phyloP scores from a whole-genome alignment of 495 filamentous ascomycete genomes.

The Elasticomyces elasticus region DNA sequence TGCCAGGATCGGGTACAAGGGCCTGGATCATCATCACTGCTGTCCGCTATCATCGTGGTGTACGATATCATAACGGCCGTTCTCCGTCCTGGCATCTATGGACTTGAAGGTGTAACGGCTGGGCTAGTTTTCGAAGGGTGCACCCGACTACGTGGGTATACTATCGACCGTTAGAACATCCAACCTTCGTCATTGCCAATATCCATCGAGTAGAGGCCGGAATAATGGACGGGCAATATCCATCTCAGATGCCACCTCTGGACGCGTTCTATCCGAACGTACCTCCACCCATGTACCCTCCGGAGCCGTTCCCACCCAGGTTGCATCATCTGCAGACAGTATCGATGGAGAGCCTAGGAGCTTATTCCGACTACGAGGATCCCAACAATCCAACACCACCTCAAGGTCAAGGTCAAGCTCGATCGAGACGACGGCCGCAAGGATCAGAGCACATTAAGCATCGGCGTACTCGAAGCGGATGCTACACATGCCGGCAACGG shows the following conservation, averaged over 20 bases:
- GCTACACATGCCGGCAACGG: slow-evolving; percentile 82
- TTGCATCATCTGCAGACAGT: slow-evolving; percentile 14
- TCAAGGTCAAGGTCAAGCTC: slow-evolving; percentile 5
- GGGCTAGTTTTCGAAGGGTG: not conserved
- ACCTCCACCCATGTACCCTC: slow-evolving; percentile 13
- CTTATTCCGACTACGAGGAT: slow-evolving; percentile 15
- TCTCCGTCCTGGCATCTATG: not conserved
- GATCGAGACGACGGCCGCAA: slow-evolving; percentile 25
- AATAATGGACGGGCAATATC: slow-evolving; percentile 16
- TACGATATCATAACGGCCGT: not conserved
- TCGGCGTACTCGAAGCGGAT: slow-evolving; percentile 84
- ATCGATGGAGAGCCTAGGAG: slow-evolving; percentile 17
- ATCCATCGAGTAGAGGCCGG: not conserved
- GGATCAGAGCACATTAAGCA: slow-evolving; percentile 80
- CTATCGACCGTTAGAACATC: slow-evolving; percentile 8
- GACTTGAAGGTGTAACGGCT: not conserved
- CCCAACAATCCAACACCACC: slow-evolving; percentile 7
- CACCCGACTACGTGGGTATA: not conserved
- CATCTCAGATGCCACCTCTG: slow-evolving; percentile 13
- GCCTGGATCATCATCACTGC: not conserved
- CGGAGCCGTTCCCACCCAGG: slow-evolving; percentile 7
- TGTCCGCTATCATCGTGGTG: not conserved
- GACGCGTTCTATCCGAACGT: slow-evolving; percentile 7
- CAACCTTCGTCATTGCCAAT: slow-evolving; percentile 2
- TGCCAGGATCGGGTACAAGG: not conserved